Evolutionary conservation across 139 green algal species (phyloP).

Genomic region (Asterochloris erici): DNA sequence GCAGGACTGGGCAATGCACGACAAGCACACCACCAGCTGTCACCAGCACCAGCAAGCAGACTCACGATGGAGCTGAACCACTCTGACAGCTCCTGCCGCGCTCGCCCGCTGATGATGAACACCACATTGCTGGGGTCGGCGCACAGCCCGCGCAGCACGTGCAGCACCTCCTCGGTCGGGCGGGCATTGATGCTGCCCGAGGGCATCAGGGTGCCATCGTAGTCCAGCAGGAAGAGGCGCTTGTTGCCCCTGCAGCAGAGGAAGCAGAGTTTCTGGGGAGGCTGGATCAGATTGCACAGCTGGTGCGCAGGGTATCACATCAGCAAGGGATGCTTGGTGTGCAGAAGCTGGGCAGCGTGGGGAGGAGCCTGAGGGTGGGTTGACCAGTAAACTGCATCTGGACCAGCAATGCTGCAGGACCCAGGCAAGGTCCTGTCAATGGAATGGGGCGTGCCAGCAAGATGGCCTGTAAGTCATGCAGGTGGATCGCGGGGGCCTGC

Average conservation of each 20-base stretch:
- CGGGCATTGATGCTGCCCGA: constrained; percentile 47
- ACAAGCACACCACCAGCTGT: not conserved
- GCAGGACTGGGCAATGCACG: not conserved
- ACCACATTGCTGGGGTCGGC: constrained; percentile 78
- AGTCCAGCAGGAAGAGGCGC: constrained; percentile 93
- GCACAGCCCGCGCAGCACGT: constrained; percentile 64
- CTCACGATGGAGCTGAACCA: constrained; percentile 86
- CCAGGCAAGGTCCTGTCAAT: too few relatives aligned
- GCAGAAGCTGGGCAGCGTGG: too few relatives aligned
- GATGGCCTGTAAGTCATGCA: too few relatives aligned
- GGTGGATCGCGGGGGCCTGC: too few relatives aligned
- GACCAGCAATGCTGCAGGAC: too few relatives aligned
- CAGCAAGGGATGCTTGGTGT: too few relatives aligned
- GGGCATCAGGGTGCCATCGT: constrained; percentile 93
- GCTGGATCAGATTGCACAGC: too few relatives aligned
- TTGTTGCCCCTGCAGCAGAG: constrained; percentile 38
- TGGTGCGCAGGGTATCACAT: too few relatives aligned
- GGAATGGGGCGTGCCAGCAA: too few relatives aligned
- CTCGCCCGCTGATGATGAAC: constrained; percentile 86
- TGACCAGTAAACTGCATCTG: too few relatives aligned
- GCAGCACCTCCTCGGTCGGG: constrained; percentile 49
- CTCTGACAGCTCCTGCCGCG: constrained; percentile 59
- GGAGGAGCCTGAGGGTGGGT: too few relatives aligned
- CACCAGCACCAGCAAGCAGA: not conserved
- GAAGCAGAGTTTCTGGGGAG: not conserved